Conservation (phyloP, 1,139 yeast species). For the Diutina ranongensis region DNA sequence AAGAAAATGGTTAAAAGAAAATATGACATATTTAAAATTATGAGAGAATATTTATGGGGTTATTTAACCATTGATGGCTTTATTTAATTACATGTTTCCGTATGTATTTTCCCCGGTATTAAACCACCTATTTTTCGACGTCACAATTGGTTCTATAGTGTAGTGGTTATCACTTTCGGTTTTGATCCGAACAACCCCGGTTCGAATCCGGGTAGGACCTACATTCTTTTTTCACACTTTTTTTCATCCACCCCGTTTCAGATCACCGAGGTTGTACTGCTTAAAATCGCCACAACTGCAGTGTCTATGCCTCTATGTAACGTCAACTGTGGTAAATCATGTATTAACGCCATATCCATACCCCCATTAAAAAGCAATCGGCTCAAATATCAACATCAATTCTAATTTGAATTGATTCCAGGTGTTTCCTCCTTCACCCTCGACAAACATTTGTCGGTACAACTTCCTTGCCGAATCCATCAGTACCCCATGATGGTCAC, state of each 20-base stretch:
- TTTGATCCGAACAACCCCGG: conserved; percentile 80
- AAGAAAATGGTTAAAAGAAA: no score
- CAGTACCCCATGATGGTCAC: background rate
- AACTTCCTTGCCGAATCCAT: background rate
- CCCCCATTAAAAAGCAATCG: background rate
- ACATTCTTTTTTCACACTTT: conserved; percentile 24
- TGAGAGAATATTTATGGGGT: no score
- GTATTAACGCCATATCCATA: background rate
- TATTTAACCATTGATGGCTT: no score
- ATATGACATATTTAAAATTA: no score
- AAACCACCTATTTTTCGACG: background rate
- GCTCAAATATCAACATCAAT: background rate
- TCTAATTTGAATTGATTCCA: conserved; percentile 1
- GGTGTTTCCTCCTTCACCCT: background rate
- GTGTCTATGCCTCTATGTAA: no score
- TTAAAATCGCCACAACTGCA: no score
- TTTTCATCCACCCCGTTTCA: conserved; percentile 91
- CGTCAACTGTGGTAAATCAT: no score
- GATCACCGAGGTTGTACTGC: no score
- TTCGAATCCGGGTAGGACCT: conserved; percentile 95
- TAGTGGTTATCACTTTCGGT: conserved; percentile 42
- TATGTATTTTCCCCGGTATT: background rate
- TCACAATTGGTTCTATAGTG: conserved; percentile 24
- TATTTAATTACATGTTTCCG: no score
- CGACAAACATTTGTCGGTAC: background rate